Evolutionary conservation across 2,329 filamentous ascomycete species (phyloP).

Genomic region (Grosmannia serpens): DNA sequence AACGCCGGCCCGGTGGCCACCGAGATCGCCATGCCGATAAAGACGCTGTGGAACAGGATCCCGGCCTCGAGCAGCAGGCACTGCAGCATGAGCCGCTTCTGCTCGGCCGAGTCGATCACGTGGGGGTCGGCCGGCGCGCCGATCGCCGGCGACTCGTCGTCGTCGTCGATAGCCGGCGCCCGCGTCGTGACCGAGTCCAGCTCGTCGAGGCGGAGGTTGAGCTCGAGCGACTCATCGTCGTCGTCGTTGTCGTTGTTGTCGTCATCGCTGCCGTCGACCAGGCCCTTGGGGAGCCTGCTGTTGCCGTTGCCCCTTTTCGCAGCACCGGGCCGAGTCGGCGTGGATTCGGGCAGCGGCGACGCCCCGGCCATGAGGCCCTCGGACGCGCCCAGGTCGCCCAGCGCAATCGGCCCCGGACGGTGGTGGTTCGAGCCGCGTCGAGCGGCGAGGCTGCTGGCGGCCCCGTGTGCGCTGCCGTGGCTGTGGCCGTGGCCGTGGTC

Average conservation of each 20-base stretch:
- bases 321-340: constrained; percentile 21
- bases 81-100: constrained; percentile 59
- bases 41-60: constrained; percentile 75
- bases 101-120: constrained; percentile 37
- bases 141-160: neutral
- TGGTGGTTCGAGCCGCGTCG: constrained; percentile 26
- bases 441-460: constrained; percentile 22
- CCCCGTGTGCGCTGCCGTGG: neutral
- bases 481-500: constrained; percentile 5
- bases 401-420: constrained; percentile 36
- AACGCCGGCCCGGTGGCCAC: constrained; percentile 72
- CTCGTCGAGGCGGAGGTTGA: constrained; percentile 50
- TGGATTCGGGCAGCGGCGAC: constrained; percentile 46
- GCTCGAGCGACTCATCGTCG: constrained; percentile 37
- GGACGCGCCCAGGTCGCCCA: constrained; percentile 39
- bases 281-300: neutral
- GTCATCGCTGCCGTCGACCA: constrained; percentile 3
- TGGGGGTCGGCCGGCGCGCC: constrained; percentile 17
- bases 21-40: constrained; percentile 78
- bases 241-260: constrained; percentile 17
- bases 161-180: constrained; percentile 2
- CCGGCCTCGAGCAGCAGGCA: constrained; percentile 72
- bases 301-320: neutral
- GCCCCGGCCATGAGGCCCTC: constrained; percentile 46
- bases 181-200: constrained; percentile 28